A percentile compares a stretch with the other conserved stretches of the same genome.
Evolutionary conservation across 139 green algal species (phyloP).

Genomic region (Pedinophyceae sp.): DNA sequence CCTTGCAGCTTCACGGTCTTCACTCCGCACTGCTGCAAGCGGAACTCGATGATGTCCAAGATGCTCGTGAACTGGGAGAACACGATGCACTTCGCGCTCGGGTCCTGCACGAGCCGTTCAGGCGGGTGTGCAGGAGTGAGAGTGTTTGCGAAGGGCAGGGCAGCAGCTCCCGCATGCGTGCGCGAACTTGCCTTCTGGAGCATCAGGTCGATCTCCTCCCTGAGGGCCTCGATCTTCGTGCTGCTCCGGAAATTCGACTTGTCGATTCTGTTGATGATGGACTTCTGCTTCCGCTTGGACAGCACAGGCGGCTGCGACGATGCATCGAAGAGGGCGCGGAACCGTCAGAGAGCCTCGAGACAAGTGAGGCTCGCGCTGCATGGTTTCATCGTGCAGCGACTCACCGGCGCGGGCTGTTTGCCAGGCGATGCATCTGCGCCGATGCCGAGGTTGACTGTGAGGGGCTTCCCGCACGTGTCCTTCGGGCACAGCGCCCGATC

Average conservation of each 20-base stretch:
- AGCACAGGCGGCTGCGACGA: not conserved
- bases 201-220: constrained; percentile 61
- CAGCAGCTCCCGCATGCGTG: no score
- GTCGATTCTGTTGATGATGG: constrained; percentile 62
- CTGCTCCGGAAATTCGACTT: constrained; percentile 51
- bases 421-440: not conserved
- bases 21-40: constrained; percentile 59
- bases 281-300: constrained; percentile 24
- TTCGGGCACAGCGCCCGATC: constrained; percentile 39
- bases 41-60: constrained; percentile 64
- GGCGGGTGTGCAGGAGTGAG: no score
- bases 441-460: constrained; percentile 56
- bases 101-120: no score
- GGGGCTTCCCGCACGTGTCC: constrained; percentile 31
- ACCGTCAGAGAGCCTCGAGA: no score
- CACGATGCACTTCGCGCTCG: constrained; percentile 68
- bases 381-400: no score
- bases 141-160: no score
- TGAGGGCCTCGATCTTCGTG: constrained; percentile 71
- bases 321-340: not conserved
- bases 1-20: constrained; percentile 64
- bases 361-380: no score
- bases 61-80: constrained; percentile 93
- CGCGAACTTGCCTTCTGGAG: no score
- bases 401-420: no score